Base-by-base conservation (phyloP, 495 filamentous ascomycete genomes). In the Penicillium coprophilum region DNA sequence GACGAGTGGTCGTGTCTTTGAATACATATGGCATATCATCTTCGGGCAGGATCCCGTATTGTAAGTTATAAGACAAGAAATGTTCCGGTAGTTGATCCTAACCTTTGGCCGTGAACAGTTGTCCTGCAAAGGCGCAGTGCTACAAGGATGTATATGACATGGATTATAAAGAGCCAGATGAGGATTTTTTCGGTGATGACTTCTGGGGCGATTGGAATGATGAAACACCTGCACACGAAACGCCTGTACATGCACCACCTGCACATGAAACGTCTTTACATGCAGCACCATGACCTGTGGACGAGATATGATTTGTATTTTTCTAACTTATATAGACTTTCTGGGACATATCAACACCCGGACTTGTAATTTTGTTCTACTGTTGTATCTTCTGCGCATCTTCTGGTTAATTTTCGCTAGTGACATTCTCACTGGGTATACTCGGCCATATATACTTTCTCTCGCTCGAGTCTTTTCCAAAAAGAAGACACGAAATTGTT, bases 1-100 rank as follows among this genome's bases (percentile, higher is more conserved):
- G 23, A 65, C 80, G 34, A 84, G 79, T 41, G 87, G 87, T 5
- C 64, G 87, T 15, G 74, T 91, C 15, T 76, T 89, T 73, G 88
- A 91, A 71, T 90, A 86, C 61, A 63, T 84, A 55, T 91, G 88
- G 87, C 87, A 91, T 71, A 81, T 87, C 57, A 76, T 85, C 57
- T 87, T 83, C 50, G 77, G 71, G 51, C 60, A 71, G 63, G 70
- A 70, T 40, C 47, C 67, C 36, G 62, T 74, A n/a, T 66, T 64
- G 71, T 74, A 55, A 66, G 71, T 71, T 53, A 13, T 21, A 13
- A 31, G 6, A 39, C 2, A 20, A 5, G 3, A 10, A 21, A 30
- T 8, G 6, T 10, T 48, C 45, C 34, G 17, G 19, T 15, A 31
- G 6, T 23, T 1, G 19, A 39, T 45, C 27, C 60, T 70, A 47